Conservation (phyloP, 1,284 basidiomycete species). For the Trametes polyzona region DNA sequence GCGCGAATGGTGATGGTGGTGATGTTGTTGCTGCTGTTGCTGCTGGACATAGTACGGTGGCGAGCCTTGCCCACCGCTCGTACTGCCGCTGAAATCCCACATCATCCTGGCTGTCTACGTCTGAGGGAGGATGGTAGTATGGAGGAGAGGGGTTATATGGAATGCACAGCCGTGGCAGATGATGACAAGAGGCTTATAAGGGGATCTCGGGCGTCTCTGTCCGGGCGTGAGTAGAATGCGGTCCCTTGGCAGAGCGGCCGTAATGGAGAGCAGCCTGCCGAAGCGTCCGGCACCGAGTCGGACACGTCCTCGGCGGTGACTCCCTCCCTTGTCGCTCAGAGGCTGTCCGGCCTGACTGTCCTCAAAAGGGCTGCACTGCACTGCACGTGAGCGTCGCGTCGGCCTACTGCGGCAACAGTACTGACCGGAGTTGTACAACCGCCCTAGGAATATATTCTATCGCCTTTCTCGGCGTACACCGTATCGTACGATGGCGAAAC, state of each 20-base stretch:
- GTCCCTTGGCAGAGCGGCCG: slow-evolving; percentile 16
- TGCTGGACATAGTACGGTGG: slow-evolving; percentile 16
- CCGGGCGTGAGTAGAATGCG: slow-evolving; percentile 7
- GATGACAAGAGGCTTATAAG: slow-evolving; percentile 24
- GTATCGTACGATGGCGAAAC: no score
- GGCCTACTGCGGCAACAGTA: not conserved
- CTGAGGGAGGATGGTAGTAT: slow-evolving; percentile 3
- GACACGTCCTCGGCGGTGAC: slow-evolving; percentile 10
- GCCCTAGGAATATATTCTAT: not conserved
- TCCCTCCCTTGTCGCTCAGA: slow-evolving; percentile 13
- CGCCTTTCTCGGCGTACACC: no score
- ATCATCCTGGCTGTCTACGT: slow-evolving; percentile 18
- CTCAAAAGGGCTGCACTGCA: slow-evolving; percentile 6
- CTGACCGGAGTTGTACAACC: not conserved
- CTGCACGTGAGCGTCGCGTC: slow-evolving; percentile 5
- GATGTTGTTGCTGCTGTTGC: not conserved
- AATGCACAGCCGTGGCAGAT: slow-evolving; percentile 14
- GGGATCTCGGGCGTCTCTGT: slow-evolving; percentile 12
- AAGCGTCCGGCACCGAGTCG: slow-evolving; percentile 8
- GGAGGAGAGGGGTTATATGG: slow-evolving; percentile 15
- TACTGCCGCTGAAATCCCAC: slow-evolving; percentile 28
- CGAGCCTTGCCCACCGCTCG: slow-evolving; percentile 15
- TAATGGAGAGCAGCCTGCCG: slow-evolving; percentile 16
- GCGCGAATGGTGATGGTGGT: slow-evolving; percentile 4
- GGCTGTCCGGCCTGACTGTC: slow-evolving; percentile 19